These are phyloP conservation scores for Penicillium pulvis DNA, from an alignment of 495 filamentous ascomycete genomes.

Conservation along the genomic window DNA sequence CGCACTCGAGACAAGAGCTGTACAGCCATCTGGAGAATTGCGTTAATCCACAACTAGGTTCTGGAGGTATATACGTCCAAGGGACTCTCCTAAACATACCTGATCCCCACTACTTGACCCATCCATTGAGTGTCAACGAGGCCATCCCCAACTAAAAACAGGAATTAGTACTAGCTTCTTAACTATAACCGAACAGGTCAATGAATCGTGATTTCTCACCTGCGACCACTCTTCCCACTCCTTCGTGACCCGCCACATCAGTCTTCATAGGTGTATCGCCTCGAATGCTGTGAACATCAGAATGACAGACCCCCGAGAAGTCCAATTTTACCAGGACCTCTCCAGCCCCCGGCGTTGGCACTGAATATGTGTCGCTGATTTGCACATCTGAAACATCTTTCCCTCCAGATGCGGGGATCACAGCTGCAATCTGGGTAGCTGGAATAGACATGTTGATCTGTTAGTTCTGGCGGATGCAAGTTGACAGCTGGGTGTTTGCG, in stretches of 20 bases:
- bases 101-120: slow-evolving; percentile 40
- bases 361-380: slow-evolving; percentile 32
- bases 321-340: slow-evolving; percentile 46
- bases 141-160: slow-evolving; percentile 30
- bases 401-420: slow-evolving; percentile 31
- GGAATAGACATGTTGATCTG: slow-evolving; percentile 28
- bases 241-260: slow-evolving; percentile 49
- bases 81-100: slow-evolving; percentile 22
- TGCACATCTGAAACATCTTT: slow-evolving; percentile 27
- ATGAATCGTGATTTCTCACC: slow-evolving; percentile 21
- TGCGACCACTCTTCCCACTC: slow-evolving; percentile 41
- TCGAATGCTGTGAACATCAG: slow-evolving; percentile 46
- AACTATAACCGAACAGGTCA: background rate
- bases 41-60: background rate
- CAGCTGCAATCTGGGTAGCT: slow-evolving; percentile 40
- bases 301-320: slow-evolving; percentile 48
- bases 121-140: slow-evolving; percentile 37
- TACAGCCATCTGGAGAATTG: slow-evolving; percentile 41
- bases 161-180: background rate
- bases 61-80: background rate
- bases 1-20: slow-evolving; percentile 45
- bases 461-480: background rate
- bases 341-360: slow-evolving; percentile 36
- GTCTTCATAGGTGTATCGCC: slow-evolving; percentile 51
- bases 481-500: background rate